Evolutionary conservation across 2,329 filamentous ascomycete genomes (phyloP).

Genomic region (Canariomyces notabilis): DNA sequence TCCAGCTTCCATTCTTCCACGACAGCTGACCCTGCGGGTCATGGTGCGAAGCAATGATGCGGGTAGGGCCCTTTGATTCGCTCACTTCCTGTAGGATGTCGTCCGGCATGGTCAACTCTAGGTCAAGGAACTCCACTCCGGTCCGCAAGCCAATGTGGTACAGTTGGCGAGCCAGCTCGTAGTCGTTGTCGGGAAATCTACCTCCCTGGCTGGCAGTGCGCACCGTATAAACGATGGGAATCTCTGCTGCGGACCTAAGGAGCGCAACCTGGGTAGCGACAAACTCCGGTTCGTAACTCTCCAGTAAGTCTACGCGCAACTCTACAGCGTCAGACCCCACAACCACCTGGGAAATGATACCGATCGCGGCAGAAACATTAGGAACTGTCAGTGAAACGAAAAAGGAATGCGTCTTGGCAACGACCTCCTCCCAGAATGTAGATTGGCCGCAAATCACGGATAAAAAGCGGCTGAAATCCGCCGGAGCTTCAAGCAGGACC

Average conservation of each 20-base stretch:
- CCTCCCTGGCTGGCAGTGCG: constrained; percentile 83
- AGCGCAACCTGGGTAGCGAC: constrained; percentile 77
- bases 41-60: constrained; percentile 93
- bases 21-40: constrained; percentile 74
- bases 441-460: constrained; percentile 61
- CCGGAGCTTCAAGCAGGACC: constrained; percentile 42
- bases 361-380: constrained; percentile 58
- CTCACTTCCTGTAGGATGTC: constrained; percentile 66
- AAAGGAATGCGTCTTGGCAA: constrained; percentile 72
- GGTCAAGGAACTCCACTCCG: constrained; percentile 86
- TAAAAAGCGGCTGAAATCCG: constrained; percentile 71
- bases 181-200: constrained; percentile 72
- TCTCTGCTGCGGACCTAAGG: constrained; percentile 63
- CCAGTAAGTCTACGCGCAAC: constrained; percentile 83
- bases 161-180: constrained; percentile 65
- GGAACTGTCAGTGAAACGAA: constrained; percentile 89
- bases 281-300: constrained; percentile 70
- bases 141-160: constrained; percentile 75
- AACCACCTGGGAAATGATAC: constrained; percentile 65
- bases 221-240: constrained; percentile 90
- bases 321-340: constrained; percentile 92
- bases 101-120: constrained; percentile 83
- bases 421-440: constrained; percentile 49
- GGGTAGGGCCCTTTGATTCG: constrained; percentile 63
- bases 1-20: constrained; percentile 92